phyloP scores from a whole-genome alignment of 179 eudicot species.

The Pouteria campechiana region DNA sequence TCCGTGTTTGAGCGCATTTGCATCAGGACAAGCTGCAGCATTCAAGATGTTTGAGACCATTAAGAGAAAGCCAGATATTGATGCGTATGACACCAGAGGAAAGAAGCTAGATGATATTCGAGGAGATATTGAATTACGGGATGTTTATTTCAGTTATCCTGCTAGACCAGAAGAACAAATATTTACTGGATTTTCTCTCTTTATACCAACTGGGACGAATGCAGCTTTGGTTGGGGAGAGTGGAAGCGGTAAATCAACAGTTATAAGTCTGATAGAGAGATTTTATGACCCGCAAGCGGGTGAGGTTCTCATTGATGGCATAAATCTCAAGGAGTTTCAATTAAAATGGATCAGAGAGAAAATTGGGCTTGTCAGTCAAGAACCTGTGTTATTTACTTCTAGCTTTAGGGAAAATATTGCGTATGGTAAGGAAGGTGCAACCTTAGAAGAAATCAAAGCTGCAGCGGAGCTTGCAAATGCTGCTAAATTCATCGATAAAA shows the following conservation, averaged over 20 bases:
- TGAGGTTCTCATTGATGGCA: constrained; percentile 35
- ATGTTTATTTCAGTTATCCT: constrained; percentile 36
- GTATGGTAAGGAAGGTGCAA: constrained; percentile 41
- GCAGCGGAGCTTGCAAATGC: constrained; percentile 42
- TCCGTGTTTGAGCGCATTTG: constrained; percentile 22
- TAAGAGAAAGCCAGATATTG: constrained; percentile 25
- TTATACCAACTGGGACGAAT: constrained; percentile 33
- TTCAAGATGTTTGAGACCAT: constrained; percentile 34
- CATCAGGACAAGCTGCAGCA: constrained; percentile 28
- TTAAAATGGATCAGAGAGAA: constrained; percentile 37
- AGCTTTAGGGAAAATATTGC: constrained; percentile 37
- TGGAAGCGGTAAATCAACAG: constrained; percentile 54
- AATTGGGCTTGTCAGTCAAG: constrained; percentile 49
- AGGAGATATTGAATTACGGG: constrained; percentile 37
- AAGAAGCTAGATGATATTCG: constrained; percentile 21
- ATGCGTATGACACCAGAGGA: constrained; percentile 25
- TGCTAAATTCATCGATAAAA: constrained; percentile 28
- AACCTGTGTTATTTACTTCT: constrained; percentile 31
- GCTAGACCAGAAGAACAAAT: constrained; percentile 32
- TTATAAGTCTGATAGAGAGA: constrained; percentile 38
- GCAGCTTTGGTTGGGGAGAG: constrained; percentile 45
- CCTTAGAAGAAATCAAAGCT: constrained; percentile 27
- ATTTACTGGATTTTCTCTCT: constrained; percentile 24
- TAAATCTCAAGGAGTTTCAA: constrained; percentile 28
- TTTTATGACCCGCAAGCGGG: constrained; percentile 43